A percentile compares a stretch with the other conserved stretches of the same genome.
Conservation (phyloP, 495 filamentous ascomycete genomes). For the Astrothelium subdiscretum region DNA sequence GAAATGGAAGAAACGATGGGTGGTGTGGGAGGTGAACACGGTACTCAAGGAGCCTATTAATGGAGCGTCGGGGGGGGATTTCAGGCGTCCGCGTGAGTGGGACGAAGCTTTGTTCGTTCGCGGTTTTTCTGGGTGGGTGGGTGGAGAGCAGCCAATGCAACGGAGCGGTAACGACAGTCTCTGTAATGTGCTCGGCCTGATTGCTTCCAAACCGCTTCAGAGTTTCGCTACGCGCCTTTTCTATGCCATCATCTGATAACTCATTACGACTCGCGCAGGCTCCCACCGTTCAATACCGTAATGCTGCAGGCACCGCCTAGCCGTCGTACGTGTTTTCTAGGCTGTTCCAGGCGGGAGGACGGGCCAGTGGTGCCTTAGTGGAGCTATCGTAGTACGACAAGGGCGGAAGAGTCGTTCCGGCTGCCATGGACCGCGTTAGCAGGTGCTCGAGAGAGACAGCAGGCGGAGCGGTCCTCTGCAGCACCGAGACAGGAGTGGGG, state of each 20-base stretch:
- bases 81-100: neutral
- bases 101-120: constrained; percentile 2
- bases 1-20: neutral
- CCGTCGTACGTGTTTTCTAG: neutral
- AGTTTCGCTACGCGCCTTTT: neutral
- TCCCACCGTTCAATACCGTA: neutral
- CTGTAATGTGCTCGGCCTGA: neutral
- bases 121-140: neutral
- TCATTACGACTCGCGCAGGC: neutral
- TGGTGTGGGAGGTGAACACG: neutral
- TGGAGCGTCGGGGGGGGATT: neutral
- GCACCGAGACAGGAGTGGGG: neutral
- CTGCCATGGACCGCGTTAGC: neutral
- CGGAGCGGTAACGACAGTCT: constrained; percentile 1
- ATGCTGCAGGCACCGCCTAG: neutral
- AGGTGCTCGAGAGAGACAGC: neutral
- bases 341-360: neutral
- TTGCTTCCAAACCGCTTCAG: neutral
- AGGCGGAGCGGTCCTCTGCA: neutral
- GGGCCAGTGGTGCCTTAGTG: neutral
- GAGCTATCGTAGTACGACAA: neutral
- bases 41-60: constrained; percentile 1
- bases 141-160: neutral
- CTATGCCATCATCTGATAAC: constrained; percentile 3
- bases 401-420: neutral